A percentile compares a stretch with the other conserved stretches of the same genome.
phyloP scores from a whole-genome alignment of 1,139 yeast genomes.

The Suhomyces panamericanus region DNA sequence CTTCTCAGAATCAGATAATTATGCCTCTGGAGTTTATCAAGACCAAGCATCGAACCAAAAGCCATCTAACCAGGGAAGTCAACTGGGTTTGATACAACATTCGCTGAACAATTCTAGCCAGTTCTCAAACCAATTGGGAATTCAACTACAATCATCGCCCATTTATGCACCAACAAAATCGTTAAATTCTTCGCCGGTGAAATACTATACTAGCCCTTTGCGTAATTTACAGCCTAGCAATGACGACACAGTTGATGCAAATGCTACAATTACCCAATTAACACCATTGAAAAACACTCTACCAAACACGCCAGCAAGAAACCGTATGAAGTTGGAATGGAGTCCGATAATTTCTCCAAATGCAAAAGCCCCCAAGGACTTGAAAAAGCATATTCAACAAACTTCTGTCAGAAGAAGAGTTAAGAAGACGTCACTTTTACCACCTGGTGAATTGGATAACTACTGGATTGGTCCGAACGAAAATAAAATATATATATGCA shows the following conservation, averaged over 20 bases:
- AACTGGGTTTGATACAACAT: neutral
- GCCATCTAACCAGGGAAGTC: constrained; percentile 3
- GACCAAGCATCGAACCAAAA: constrained; percentile 13
- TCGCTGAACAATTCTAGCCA: constrained; percentile 9
- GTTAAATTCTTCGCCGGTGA: constrained; percentile 37
- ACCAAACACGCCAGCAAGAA: constrained; percentile 40
- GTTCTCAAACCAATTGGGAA: constrained; percentile 4
- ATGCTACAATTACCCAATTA: constrained; percentile 43
- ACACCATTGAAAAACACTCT: constrained; percentile 40
- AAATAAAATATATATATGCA: constrained; percentile 67
- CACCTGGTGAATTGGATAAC: constrained; percentile 86
- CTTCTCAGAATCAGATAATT: constrained; percentile 31
- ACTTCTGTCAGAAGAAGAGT: constrained; percentile 44
- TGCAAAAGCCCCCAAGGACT: constrained; percentile 39
- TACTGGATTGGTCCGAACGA: constrained; percentile 81
- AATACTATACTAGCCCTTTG: constrained; percentile 30
- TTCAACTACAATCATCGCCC: constrained; percentile 31
- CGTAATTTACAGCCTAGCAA: constrained; percentile 24
- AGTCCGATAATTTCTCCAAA: constrained; percentile 54
- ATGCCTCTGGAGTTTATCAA: constrained; percentile 4
- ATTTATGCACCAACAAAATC: constrained; percentile 17
- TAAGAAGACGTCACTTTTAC: constrained; percentile 70
- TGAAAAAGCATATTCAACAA: constrained; percentile 41
- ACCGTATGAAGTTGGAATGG: constrained; percentile 49
- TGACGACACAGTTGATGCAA: constrained; percentile 41